Conservation (phyloP, 106 monocot species). For the Acorus gramineus region DNA sequence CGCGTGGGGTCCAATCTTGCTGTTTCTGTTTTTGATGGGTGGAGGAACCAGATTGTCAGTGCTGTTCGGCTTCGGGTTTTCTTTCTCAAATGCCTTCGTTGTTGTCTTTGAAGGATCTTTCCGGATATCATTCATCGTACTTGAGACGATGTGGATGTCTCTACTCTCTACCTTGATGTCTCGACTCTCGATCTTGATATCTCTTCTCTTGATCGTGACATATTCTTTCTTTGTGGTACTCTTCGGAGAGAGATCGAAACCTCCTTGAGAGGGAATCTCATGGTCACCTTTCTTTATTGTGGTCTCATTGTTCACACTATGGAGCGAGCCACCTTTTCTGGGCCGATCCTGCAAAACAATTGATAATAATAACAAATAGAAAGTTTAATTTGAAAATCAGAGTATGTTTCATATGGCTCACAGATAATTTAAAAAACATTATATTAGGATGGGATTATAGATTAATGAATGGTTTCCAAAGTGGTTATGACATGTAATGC, state of each 20-base stretch:
- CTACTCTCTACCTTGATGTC: conserved; percentile 21
- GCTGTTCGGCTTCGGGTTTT: conserved; percentile 9
- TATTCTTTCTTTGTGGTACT: conserved; percentile 4
- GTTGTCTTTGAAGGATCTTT: conserved; percentile 12
- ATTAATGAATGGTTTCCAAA: too few relatives aligned
- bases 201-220: conserved; percentile 26
- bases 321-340: conserved; percentile 1
- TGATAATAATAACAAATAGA: too few relatives aligned
- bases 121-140: neutral
- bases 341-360: conserved; percentile 21
- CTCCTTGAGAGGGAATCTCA: conserved; percentile 1
- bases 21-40: conserved; percentile 8
- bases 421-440: too few relatives aligned
- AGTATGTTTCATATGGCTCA: neutral
- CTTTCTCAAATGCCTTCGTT: conserved; percentile 11
- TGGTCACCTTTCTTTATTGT: neutral
- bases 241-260: conserved; percentile 2
- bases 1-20: conserved; percentile 1
- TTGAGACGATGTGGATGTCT: conserved; percentile 38
- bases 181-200: conserved; percentile 23
- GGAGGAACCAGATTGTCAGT: neutral
- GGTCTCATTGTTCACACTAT: conserved; percentile 6
- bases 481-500: too few relatives aligned
- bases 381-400: neutral
- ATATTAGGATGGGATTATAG: too few relatives aligned